phyloP scores from a whole-genome alignment of 768 basidiomycete genomes.

The Paxillus rubicundulus region DNA sequence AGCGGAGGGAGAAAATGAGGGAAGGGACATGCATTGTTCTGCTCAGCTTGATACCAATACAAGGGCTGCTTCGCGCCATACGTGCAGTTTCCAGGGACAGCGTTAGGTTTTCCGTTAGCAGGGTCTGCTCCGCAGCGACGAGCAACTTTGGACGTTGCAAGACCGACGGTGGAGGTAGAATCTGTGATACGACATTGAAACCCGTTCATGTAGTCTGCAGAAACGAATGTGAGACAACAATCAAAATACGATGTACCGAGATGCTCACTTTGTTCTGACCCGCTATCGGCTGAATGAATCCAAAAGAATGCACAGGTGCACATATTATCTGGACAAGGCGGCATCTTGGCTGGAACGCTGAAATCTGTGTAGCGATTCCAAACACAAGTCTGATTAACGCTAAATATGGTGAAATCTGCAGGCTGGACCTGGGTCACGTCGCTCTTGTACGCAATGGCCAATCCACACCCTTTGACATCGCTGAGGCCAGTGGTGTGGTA shows the following conservation, averaged over 20 bases:
- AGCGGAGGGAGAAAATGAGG: background rate
- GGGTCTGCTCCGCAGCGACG: constrained; percentile 65
- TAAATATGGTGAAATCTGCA: constrained; percentile 70
- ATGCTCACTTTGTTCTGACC: constrained; percentile 59
- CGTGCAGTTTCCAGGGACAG: constrained; percentile 62
- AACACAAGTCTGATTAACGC: constrained; percentile 72
- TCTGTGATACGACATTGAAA: constrained; percentile 64
- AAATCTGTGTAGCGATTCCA: constrained; percentile 72
- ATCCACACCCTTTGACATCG: constrained; percentile 60
- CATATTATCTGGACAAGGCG: constrained; percentile 58
- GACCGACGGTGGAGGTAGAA: constrained; percentile 47
- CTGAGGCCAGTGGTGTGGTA: constrained; percentile 56
- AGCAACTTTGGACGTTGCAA: constrained; percentile 58
- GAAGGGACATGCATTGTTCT: constrained; percentile 51
- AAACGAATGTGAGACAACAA: background rate
- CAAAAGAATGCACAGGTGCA: constrained; percentile 75
- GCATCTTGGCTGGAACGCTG: constrained; percentile 63
- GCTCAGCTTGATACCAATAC: constrained; percentile 65
- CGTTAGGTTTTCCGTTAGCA: constrained; percentile 39
- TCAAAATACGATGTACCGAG: background rate
- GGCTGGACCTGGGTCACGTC: constrained; percentile 56
- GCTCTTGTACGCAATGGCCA: constrained; percentile 76
- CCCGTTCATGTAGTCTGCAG: constrained; percentile 68
- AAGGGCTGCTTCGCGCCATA: constrained; percentile 69
- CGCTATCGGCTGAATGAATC: constrained; percentile 62